Conservation (phyloP, 768 basidiomycete genomes). For the Botryobasidium botryosum region DNA sequence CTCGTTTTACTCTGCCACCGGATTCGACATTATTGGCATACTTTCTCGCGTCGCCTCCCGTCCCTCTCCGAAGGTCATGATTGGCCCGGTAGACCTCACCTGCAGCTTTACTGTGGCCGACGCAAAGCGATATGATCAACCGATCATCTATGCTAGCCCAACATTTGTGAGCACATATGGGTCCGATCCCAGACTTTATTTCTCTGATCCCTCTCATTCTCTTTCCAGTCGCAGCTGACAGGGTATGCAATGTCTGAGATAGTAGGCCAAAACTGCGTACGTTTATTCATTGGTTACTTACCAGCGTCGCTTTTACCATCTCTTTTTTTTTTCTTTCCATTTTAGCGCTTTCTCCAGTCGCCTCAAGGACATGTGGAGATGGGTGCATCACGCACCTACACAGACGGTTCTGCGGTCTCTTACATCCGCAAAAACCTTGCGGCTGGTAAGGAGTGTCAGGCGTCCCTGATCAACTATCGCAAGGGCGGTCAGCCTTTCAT, state of each 20-base stretch:
- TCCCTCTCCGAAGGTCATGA: constrained; percentile 50
- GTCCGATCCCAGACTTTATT: background rate
- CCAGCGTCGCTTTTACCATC: background rate
- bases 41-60: constrained; percentile 62
- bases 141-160: constrained; percentile 84
- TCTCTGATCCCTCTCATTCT: background rate
- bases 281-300: constrained; percentile 2
- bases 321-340: constrained; percentile 3
- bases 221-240: constrained; percentile 30
- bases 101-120: constrained; percentile 90
- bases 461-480: constrained; percentile 70
- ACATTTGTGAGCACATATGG: constrained; percentile 36
- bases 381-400: constrained; percentile 39
- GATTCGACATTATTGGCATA: constrained; percentile 77
- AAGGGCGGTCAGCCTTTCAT: constrained; percentile 75
- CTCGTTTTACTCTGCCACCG: constrained; percentile 75
- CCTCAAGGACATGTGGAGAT: constrained; percentile 41
- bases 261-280: constrained; percentile 64
- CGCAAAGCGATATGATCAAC: constrained; percentile 57
- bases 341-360: constrained; percentile 56
- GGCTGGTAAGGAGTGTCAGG: constrained; percentile 78
- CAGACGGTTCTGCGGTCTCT: constrained; percentile 47
- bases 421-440: constrained; percentile 43
- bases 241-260: constrained; percentile 63
- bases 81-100: constrained; percentile 85